Conservation (phyloP, 768 basidiomycete genomes). For the Termitomyces sp. region DNA sequence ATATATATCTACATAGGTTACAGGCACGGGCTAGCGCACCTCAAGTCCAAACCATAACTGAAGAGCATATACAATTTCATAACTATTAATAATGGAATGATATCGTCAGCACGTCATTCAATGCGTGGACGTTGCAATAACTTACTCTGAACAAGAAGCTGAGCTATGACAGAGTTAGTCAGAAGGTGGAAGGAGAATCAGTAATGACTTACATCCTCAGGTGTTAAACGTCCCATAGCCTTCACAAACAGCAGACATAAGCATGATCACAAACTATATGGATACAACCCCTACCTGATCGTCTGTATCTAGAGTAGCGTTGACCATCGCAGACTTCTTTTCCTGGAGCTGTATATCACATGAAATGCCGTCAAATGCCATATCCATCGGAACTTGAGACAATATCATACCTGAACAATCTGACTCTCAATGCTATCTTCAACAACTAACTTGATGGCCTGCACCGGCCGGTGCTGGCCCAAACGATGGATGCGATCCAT, state of each 20-base stretch:
- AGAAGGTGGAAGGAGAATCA: neutral
- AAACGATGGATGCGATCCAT: constrained; percentile 98
- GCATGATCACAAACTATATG: constrained; percentile 1
- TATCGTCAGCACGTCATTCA: neutral
- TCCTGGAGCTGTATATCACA: constrained; percentile 65
- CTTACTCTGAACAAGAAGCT: constrained; percentile 55
- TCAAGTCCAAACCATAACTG: neutral
- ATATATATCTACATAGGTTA: neutral
- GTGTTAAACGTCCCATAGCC: constrained; percentile 93
- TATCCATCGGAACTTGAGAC: neutral
- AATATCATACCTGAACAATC: constrained; percentile 67
- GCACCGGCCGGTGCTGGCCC: constrained; percentile 91
- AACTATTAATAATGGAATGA: neutral
- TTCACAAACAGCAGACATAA: constrained; percentile 19
- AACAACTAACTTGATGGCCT: constrained; percentile 89
- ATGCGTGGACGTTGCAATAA: neutral
- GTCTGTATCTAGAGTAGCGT: constrained; percentile 79
- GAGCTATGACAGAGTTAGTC: constrained; percentile 30
- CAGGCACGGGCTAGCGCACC: neutral
- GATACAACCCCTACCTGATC: constrained; percentile 51
- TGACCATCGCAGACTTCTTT: constrained; percentile 95
- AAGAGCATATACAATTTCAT: neutral
- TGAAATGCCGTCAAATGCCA: neutral
- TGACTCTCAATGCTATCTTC: constrained; percentile 96
- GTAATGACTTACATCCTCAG: constrained; percentile 57